Percentiles rank a stretch among this genome's conserved stretches.
phyloP scores from a whole-genome alignment of 2,329 filamentous ascomycete genomes.

The Fusarium circinatum region DNA sequence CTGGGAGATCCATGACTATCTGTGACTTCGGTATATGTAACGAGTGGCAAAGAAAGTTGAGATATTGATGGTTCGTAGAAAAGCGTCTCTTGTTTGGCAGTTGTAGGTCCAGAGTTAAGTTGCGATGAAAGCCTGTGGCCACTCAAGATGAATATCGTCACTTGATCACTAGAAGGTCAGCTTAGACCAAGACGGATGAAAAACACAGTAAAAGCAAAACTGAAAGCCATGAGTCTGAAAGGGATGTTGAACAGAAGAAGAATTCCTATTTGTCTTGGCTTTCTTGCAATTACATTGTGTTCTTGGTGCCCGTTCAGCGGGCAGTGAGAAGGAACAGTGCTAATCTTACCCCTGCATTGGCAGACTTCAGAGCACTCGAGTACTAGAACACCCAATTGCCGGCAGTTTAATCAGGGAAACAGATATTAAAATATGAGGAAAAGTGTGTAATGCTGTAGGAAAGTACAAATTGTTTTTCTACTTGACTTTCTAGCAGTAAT shows the following conservation, averaged over 20 bases:
- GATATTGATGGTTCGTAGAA: not conserved
- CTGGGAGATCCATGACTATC: constrained; percentile 16
- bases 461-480: not conserved
- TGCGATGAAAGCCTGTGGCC: not conserved
- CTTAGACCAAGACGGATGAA: not conserved
- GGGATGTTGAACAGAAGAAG: not conserved
- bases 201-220: too few relatives aligned
- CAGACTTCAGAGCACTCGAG: not conserved
- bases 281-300: not conserved
- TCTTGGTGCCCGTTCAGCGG: not conserved
- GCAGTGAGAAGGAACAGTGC: not conserved
- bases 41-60: too few relatives aligned
- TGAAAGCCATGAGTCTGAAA: not conserved
- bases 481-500: not conserved
- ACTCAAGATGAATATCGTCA: not conserved
- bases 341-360: not conserved
- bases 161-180: not conserved
- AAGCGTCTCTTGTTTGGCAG: not conserved
- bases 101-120: not conserved
- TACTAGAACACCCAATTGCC: not conserved
- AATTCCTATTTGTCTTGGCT: not conserved
- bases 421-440: not conserved
- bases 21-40: too few relatives aligned
- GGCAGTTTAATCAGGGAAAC: not conserved
- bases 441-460: not conserved